These are phyloP conservation scores for Hibiscus tridactylites DNA, from an alignment of 345 rosid species.

Conservation along the genomic window DNA sequence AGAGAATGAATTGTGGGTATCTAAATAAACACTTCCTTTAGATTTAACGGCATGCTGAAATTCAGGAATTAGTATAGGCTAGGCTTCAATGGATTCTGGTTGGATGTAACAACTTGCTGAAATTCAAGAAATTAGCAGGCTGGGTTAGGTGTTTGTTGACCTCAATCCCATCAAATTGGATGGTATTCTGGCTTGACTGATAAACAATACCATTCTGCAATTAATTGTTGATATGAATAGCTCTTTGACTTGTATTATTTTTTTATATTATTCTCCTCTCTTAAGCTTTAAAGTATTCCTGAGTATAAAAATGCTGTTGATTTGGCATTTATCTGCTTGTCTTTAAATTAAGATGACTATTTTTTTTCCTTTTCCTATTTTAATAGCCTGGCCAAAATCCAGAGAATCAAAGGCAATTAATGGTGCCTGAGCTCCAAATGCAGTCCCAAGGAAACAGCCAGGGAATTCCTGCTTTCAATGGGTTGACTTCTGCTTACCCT, in stretches of 20 bases:
- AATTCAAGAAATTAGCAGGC: neutral
- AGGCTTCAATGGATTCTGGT: neutral
- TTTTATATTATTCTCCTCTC: neutral
- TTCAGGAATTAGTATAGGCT: neutral
- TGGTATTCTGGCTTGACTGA: neutral
- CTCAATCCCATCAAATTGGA: neutral
- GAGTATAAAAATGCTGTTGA: neutral
- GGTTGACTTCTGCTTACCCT: slow-evolving; percentile 59
- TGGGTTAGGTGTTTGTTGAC: neutral
- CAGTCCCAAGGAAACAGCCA: slow-evolving; percentile 58
- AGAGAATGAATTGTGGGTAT: neutral
- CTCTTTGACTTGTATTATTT: neutral
- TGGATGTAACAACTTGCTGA: neutral
- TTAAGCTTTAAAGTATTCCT: neutral
- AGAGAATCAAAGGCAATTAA: slow-evolving; percentile 53
- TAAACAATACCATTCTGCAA: neutral
- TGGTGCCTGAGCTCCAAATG: slow-evolving; percentile 58
- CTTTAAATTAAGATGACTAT: neutral
- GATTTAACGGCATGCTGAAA: neutral
- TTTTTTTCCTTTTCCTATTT: slow-evolving; percentile 16
- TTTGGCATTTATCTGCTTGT: neutral
- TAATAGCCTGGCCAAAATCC: slow-evolving; percentile 41
- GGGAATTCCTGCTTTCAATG: slow-evolving; percentile 49
- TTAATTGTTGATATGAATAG: neutral
- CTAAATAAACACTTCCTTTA: neutral